Evolutionary conservation across 225 moss, liverwort and hornwort genomes (phyloP).

Genomic region (Sphagnum contortum): DNA sequence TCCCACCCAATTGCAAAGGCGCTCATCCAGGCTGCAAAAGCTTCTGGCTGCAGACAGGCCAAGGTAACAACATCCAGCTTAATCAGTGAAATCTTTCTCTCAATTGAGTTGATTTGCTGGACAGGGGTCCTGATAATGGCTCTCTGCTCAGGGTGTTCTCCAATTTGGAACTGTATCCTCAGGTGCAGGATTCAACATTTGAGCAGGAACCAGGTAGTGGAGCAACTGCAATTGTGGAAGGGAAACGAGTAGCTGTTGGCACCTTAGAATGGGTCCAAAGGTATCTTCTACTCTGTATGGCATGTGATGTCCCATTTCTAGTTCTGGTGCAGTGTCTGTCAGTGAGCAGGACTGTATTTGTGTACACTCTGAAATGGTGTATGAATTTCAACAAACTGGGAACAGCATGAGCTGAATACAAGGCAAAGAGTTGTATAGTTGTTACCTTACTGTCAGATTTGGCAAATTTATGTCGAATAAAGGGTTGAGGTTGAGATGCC

Average conservation of each 20-base stretch:
- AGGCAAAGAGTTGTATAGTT: too few relatives aligned
- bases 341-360: too few relatives aligned
- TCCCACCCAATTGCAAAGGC: constrained; percentile 94
- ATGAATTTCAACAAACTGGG: too few relatives aligned
- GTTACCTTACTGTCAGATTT: too few relatives aligned
- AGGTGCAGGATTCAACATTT: constrained; percentile 88
- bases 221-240: constrained; percentile 88
- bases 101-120: too few relatives aligned
- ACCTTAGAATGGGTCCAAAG: constrained; percentile 89
- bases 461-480: too few relatives aligned
- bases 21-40: constrained; percentile 73
- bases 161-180: constrained; percentile 1
- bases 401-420: too few relatives aligned
- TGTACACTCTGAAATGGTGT: too few relatives aligned
- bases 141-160: too few relatives aligned
- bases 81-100: too few relatives aligned
- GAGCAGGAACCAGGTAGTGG: constrained; percentile 99
- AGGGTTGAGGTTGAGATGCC: too few relatives aligned
- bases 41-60: constrained; percentile 61
- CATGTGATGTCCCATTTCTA: background rate
- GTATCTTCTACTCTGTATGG: constrained; percentile 13
- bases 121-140: too few relatives aligned
- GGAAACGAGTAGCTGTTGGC: constrained; percentile 80
- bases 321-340: background rate
- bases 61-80: constrained; percentile 24